Evolutionary conservation across 2,329 filamentous ascomycete genomes (phyloP).

Genomic region (Emydomyces testavorans): DNA sequence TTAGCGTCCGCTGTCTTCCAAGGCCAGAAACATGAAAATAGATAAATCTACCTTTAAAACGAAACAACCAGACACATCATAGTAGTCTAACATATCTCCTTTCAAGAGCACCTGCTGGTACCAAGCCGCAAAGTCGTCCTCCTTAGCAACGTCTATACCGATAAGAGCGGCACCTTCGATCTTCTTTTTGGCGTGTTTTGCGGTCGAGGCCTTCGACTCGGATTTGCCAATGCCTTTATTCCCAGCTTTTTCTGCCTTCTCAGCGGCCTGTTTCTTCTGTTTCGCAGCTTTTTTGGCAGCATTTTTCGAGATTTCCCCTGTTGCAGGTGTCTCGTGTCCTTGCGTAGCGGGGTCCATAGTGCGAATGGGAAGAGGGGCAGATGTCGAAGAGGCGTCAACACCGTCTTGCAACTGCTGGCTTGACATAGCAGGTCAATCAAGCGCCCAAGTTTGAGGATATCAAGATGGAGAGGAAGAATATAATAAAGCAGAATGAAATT

Average conservation of each 20-base stretch:
- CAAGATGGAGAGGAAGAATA: conserved; percentile 1
- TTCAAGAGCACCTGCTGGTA: conserved; percentile 97
- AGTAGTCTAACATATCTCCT: conserved; percentile 96
- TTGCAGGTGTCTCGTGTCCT: conserved; percentile 18
- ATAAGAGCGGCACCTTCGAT: conserved; percentile 56
- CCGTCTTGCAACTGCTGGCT: conserved; percentile 10
- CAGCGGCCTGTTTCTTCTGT: conserved; percentile 33
- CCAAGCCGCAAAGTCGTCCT: conserved; percentile 83
- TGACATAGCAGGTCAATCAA: neutral
- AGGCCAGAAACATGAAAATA: neutral
- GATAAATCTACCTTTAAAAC: conserved; percentile 57
- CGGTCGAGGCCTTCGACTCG: conserved; percentile 34
- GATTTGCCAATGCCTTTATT: conserved; percentile 34
- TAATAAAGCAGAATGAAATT: neutral
- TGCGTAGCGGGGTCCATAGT: conserved; percentile 31
- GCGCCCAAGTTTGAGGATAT: neutral
- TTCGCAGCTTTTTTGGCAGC: conserved; percentile 42
- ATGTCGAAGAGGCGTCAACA: conserved; percentile 18
- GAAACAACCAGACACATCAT: conserved; percentile 95
- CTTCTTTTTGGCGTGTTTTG: conserved; percentile 42
- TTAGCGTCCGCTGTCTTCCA: neutral
- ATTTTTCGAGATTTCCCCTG: conserved; percentile 31
- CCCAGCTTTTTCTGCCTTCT: conserved; percentile 30
- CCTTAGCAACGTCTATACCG: conserved; percentile 76
- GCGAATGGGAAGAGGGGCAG: conserved; percentile 28